Percentiles rank a stretch among this genome's conserved stretches.
Evolutionary conservation across 2,329 filamentous ascomycete genomes (phyloP).

Genomic region (Aureobasidium pullulans): DNA sequence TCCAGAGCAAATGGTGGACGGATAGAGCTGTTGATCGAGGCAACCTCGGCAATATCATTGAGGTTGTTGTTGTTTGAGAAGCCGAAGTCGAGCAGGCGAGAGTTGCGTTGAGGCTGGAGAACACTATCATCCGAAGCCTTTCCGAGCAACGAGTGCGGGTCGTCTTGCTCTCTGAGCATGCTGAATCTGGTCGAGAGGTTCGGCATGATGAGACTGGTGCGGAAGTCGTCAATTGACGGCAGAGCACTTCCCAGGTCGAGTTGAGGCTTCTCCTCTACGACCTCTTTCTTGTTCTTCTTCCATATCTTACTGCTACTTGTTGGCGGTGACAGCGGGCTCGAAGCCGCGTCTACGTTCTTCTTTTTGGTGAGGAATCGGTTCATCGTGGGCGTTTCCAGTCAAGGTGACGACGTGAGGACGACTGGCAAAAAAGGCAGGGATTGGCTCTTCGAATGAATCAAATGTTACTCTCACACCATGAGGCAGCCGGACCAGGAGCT

Average conservation of each 20-base stretch:
- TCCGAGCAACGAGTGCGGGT: constrained; percentile 78
- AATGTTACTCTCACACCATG: constrained; percentile 2
- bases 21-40: constrained; percentile 62
- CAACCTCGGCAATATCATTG: constrained; percentile 83
- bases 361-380: constrained; percentile 72
- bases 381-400: constrained; percentile 44
- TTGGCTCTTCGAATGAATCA: neutral
- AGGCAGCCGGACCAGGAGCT: neutral
- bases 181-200: constrained; percentile 92
- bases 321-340: constrained; percentile 15
- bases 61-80: constrained; percentile 49
- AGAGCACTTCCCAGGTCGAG: constrained; percentile 68
- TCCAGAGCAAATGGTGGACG: constrained; percentile 50
- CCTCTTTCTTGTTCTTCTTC: constrained; percentile 45
- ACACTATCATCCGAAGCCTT: constrained; percentile 96
- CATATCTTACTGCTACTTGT: constrained; percentile 28
- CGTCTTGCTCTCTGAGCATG: constrained; percentile 92
- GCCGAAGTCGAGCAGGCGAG: constrained; percentile 66
- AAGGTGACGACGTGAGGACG: neutral
- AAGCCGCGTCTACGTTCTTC: constrained; percentile 54
- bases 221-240: constrained; percentile 80
- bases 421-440: neutral
- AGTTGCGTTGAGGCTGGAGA: constrained; percentile 72
- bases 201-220: constrained; percentile 92
- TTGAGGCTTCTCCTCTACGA: constrained; percentile 51